Percentiles rank a stretch among this genome's conserved stretches.
phyloP scores from a whole-genome alignment of 768 basidiomycete species.

The Lactarius sp. region DNA sequence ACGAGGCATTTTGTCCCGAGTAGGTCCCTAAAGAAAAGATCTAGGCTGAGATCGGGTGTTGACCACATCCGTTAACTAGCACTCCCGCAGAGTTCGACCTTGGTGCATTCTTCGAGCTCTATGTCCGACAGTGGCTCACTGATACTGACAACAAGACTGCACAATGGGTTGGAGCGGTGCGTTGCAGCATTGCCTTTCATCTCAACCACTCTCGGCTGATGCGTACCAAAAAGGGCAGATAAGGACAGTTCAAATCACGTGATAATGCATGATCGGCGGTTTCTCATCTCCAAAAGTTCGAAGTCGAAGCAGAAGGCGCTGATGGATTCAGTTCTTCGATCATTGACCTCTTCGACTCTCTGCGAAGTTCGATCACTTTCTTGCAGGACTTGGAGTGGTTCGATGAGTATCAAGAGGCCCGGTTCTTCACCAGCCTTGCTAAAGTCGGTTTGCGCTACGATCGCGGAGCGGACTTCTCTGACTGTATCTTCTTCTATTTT shows the following conservation, averaged over 20 bases:
- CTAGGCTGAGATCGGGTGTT: background rate
- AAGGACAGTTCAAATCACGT: slow-evolving; percentile 43
- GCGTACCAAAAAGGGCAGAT: slow-evolving; percentile 52
- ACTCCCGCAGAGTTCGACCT: slow-evolving; percentile 60
- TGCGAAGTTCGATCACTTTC: slow-evolving; percentile 86
- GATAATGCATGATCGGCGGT: background rate
- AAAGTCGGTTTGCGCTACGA: slow-evolving; percentile 50
- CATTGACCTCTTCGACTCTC: slow-evolving; percentile 90
- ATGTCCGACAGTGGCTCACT: slow-evolving; percentile 83
- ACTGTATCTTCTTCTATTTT: background rate
- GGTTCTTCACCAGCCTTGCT: slow-evolving; percentile 83
- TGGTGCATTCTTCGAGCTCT: slow-evolving; percentile 76
- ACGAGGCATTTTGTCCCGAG: slow-evolving; percentile 73
- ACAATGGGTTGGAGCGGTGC: slow-evolving; percentile 89
- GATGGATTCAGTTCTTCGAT: slow-evolving; percentile 96
- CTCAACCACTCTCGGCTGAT: background rate
- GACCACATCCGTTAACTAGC: slow-evolving; percentile 34
- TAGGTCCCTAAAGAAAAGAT: slow-evolving; percentile 37
- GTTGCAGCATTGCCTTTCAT: slow-evolving; percentile 30
- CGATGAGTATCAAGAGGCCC: slow-evolving; percentile 81
- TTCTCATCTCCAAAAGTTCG: slow-evolving; percentile 44
- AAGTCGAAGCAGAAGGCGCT: slow-evolving; percentile 61
- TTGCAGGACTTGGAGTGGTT: slow-evolving; percentile 89
- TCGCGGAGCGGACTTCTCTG: too few species aligned
- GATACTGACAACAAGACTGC: slow-evolving; percentile 85